A percentile compares a stretch with the other conserved stretches of the same genome.
These are phyloP conservation scores for Entomophthora muscae DNA, from an alignment of 371 early-diverging fungal species.

Conservation along the genomic window DNA sequence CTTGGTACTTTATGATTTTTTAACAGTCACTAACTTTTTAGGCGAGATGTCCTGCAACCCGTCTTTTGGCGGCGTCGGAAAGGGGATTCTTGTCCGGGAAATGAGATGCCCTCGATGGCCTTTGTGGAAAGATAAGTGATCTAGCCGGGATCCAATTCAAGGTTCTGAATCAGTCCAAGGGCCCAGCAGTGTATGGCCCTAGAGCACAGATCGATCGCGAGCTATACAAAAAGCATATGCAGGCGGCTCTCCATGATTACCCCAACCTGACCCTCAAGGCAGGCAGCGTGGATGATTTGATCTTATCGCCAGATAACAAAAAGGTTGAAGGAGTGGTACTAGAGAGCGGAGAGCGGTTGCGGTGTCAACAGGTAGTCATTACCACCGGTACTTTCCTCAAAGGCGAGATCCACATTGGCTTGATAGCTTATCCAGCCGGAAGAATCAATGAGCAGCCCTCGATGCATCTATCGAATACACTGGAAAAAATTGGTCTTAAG, in stretches of 20 bases:
- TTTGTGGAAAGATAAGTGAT: conserved; percentile 62
- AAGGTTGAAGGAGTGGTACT: background rate
- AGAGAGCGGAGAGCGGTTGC: conserved; percentile 45
- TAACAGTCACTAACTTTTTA: conserved; percentile 8
- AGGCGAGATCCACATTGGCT: conserved; percentile 68
- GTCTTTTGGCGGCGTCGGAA: conserved; percentile 74
- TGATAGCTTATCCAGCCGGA: conserved; percentile 58
- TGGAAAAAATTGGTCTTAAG: conserved; percentile 51
- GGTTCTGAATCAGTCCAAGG: conserved; percentile 67
- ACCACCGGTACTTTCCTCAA: conserved; percentile 75
- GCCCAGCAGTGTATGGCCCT: conserved; percentile 75
- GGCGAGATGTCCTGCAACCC: conserved; percentile 86
- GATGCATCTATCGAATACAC: conserved; percentile 50
- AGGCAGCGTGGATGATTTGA: conserved; percentile 55
- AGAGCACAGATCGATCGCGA: conserved; percentile 71
- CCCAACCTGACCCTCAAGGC: conserved; percentile 48
- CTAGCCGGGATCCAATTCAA: conserved; percentile 71
- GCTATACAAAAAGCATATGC: conserved; percentile 57
- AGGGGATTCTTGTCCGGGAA: conserved; percentile 63
- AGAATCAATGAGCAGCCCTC: conserved; percentile 60
- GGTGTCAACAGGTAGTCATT: conserved; percentile 53
- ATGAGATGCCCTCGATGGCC: conserved; percentile 77
- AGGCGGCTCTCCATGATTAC: conserved; percentile 33
- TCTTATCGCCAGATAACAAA: conserved; percentile 24
- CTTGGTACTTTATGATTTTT: conserved; percentile 33